phyloP scores from a whole-genome alignment of 371 early-diverging fungal genomes.

The Lichtheimia hyalospora region DNA sequence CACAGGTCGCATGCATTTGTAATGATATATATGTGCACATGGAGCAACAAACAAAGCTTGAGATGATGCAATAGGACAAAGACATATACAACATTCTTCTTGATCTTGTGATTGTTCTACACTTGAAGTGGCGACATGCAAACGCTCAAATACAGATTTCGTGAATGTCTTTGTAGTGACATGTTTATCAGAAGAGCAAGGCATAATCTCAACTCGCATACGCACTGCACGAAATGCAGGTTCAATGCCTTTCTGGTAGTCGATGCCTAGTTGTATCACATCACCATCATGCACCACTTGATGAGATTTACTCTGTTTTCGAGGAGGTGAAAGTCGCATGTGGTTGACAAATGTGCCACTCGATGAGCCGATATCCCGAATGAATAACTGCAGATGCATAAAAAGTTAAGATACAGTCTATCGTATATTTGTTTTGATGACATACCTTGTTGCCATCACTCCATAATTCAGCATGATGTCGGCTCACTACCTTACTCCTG shows the following conservation, averaged over 20 bases:
- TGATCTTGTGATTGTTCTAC: constrained; percentile 13
- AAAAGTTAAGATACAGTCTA: not conserved
- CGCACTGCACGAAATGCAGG: constrained; percentile 77
- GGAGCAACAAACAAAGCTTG: constrained; percentile 96
- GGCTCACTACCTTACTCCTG: constrained; percentile 91
- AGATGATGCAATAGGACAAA: constrained; percentile 86
- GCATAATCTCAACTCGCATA: constrained; percentile 70
- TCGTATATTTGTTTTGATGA: not conserved
- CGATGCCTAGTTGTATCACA: constrained; percentile 85
- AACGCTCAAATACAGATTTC: not conserved
- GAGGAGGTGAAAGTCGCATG: constrained; percentile 73
- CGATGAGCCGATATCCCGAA: constrained; percentile 83
- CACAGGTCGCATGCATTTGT: constrained; percentile 82
- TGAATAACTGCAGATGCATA: constrained; percentile 53
- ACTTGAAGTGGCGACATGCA: not conserved
- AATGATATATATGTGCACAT: constrained; percentile 96
- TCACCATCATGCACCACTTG: constrained; percentile 76
- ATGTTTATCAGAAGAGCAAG: constrained; percentile 10
- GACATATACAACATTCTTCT: constrained; percentile 95
- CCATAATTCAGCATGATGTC: constrained; percentile 94
- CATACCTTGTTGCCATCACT: constrained; percentile 49
- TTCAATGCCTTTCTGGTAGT: constrained; percentile 86
- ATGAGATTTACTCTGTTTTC: constrained; percentile 71
- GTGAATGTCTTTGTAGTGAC: constrained; percentile 2
- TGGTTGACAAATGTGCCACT: constrained; percentile 91